A percentile compares a stretch with the other conserved stretches of the same genome.
These are phyloP conservation scores for Cercospora sesami DNA, from an alignment of 2,329 filamentous ascomycete species.

Conservation along the genomic window DNA sequence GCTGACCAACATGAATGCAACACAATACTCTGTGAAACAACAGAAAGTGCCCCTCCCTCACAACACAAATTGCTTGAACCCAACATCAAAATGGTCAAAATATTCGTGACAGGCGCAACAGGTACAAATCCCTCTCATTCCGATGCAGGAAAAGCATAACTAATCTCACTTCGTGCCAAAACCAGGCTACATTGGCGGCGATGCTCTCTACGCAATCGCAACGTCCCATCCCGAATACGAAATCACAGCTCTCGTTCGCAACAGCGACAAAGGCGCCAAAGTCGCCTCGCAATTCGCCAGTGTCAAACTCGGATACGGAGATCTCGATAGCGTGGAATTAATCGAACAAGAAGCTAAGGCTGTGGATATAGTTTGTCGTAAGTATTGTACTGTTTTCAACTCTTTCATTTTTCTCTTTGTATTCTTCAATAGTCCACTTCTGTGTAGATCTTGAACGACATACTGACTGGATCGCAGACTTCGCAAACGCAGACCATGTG, in stretches of 20 bases:
- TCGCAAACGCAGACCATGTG: slow-evolving; percentile 49
- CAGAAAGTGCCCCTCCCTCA: neutral
- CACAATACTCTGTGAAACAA: neutral
- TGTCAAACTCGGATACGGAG: slow-evolving; percentile 54
- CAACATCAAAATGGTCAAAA: slow-evolving; percentile 27
- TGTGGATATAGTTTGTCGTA: slow-evolving; percentile 54
- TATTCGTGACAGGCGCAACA: slow-evolving; percentile 30
- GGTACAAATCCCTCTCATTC: neutral
- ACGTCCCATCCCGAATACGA: slow-evolving; percentile 52
- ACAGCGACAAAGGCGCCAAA: slow-evolving; percentile 50
- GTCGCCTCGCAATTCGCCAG: slow-evolving; percentile 50
- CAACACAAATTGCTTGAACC: neutral
- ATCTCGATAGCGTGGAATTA: slow-evolving; percentile 48
- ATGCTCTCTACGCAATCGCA: slow-evolving; percentile 47
- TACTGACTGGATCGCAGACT: no score
- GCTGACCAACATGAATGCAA: neutral
- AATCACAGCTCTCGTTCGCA: slow-evolving; percentile 52
- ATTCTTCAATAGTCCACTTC: neutral
- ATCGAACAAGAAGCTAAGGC: slow-evolving; percentile 48
- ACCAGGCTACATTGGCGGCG: slow-evolving; percentile 45
- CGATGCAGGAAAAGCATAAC: neutral
- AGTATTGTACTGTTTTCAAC: slow-evolving; percentile 18
- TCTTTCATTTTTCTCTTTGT: neutral
- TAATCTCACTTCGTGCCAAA: neutral
- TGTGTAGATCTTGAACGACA: no score